Conservation (phyloP, 257 asterid genomes). For the Ballota nigra region DNA sequence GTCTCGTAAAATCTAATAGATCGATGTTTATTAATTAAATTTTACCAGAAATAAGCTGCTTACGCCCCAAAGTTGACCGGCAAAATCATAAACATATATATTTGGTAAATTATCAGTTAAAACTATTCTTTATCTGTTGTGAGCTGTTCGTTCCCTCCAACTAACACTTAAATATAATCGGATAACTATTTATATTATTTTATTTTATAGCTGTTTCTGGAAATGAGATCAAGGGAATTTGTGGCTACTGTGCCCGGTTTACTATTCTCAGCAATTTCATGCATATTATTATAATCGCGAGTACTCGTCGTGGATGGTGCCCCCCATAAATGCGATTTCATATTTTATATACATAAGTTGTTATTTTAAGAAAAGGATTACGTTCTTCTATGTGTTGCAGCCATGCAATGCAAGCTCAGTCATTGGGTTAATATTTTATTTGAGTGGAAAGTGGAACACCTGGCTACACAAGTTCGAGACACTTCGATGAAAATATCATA, state of each 20-base stretch:
- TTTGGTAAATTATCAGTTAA: slow-evolving; percentile 20
- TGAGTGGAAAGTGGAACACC: slow-evolving; percentile 28
- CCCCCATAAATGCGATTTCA: slow-evolving; percentile 18
- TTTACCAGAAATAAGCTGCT: slow-evolving; percentile 25
- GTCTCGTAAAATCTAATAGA: neutral
- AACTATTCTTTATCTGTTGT: slow-evolving; percentile 14
- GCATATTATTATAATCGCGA: slow-evolving; percentile 1
- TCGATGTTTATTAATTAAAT: slow-evolving; percentile 18
- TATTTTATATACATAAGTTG: neutral
- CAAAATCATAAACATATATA: slow-evolving; percentile 4
- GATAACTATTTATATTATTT: neutral
- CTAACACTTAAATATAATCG: slow-evolving; percentile 32
- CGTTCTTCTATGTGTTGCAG: slow-evolving; percentile 26
- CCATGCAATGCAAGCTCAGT: slow-evolving; percentile 40
- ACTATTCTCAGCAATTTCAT: slow-evolving; percentile 40
- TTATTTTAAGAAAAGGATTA: slow-evolving; percentile 4
- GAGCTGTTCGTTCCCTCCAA: slow-evolving; percentile 48
- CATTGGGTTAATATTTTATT: slow-evolving; percentile 25
- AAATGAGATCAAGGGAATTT: slow-evolving; percentile 21
- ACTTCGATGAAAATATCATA: slow-evolving; percentile 18
- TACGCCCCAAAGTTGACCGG: slow-evolving; percentile 34
- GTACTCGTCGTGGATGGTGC: slow-evolving; percentile 8
- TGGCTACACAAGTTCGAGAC: slow-evolving; percentile 38
- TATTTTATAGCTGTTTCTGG: slow-evolving; percentile 19
- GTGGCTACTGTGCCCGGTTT: slow-evolving; percentile 44